A percentile compares a stretch with the other conserved stretches of the same genome.
phyloP scores from a whole-genome alignment of 257 asterid genomes.

The Orobanche coerulescens region DNA sequence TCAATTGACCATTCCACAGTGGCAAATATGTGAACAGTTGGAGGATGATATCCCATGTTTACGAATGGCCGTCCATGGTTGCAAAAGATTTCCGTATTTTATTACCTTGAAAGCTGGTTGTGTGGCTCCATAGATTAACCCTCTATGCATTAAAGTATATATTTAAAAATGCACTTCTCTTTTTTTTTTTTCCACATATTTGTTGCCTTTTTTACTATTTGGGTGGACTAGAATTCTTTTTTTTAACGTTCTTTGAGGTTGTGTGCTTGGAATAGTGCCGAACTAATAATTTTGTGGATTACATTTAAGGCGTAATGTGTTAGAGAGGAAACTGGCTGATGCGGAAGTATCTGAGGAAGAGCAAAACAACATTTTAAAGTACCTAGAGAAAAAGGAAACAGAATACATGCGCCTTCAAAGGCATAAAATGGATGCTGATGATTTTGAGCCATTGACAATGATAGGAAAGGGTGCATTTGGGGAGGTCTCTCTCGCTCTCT shows the following conservation, averaged over 20 bases:
- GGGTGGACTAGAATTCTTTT: too few relatives aligned
- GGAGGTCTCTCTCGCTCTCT: slow-evolving; percentile 38
- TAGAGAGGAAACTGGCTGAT: slow-evolving; percentile 61
- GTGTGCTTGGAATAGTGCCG: not conserved
- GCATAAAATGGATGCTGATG: slow-evolving; percentile 56
- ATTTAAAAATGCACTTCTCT: not conserved
- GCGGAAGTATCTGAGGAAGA: slow-evolving; percentile 39
- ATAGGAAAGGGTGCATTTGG: slow-evolving; percentile 86
- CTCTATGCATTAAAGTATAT: not conserved
- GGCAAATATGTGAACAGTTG: not conserved
- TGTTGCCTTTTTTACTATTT: too few relatives aligned
- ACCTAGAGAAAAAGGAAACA: slow-evolving; percentile 6
- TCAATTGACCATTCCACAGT: not conserved
- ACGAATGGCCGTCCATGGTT: not conserved
- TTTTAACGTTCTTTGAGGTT: not conserved
- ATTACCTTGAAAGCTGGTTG: not conserved
- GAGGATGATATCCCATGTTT: not conserved
- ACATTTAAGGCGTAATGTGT: slow-evolving; percentile 51
- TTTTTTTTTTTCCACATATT: too few relatives aligned
- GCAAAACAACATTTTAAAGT: not conserved
- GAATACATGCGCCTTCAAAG: slow-evolving; percentile 2
- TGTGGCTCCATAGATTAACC: not conserved
- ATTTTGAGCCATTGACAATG: slow-evolving; percentile 73
- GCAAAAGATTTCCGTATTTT: not conserved
- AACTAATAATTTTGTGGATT: not conserved